phyloP scores from a whole-genome alignment of 495 filamentous ascomycete species.

The Penicillium coprophilum region DNA sequence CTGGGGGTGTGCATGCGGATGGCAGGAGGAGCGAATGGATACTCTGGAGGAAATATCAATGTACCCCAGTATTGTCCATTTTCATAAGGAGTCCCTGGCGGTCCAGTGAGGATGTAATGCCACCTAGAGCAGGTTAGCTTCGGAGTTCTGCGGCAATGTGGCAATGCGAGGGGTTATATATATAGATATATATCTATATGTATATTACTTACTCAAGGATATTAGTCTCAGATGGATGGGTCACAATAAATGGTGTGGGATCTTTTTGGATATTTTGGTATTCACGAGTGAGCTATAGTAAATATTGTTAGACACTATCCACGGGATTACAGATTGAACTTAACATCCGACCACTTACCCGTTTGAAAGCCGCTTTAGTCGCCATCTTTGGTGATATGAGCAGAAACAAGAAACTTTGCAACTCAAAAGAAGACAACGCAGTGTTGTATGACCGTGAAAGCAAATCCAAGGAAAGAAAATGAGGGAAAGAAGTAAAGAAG shows the following conservation, averaged over 20 bases:
- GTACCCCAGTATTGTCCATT: slow-evolving; percentile 98
- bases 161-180: neutral
- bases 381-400: slow-evolving; percentile 58
- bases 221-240: slow-evolving; percentile 91
- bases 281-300: slow-evolving; percentile 78
- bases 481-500: neutral
- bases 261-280: slow-evolving; percentile 90
- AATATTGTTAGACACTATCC: slow-evolving; percentile 17
- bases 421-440: neutral
- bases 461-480: neutral
- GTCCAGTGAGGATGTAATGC: slow-evolving; percentile 97
- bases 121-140: slow-evolving; percentile 56
- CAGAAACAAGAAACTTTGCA: neutral
- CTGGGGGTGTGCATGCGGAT: slow-evolving; percentile 99
- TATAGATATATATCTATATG: no score
- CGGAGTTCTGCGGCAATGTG: neutral
- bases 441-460: neutral
- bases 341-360: slow-evolving; percentile 53
- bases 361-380: slow-evolving; percentile 77
- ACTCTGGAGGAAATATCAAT: slow-evolving; percentile 90
- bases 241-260: slow-evolving; percentile 88
- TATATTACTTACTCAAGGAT: slow-evolving; percentile 74
- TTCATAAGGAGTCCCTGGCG: slow-evolving; percentile 91
- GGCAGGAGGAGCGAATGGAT: slow-evolving; percentile 94
- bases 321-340: neutral